Evolutionary conservation across 2,329 filamentous ascomycete species (phyloP).

Genomic region (Aspergillus carbonarius): DNA sequence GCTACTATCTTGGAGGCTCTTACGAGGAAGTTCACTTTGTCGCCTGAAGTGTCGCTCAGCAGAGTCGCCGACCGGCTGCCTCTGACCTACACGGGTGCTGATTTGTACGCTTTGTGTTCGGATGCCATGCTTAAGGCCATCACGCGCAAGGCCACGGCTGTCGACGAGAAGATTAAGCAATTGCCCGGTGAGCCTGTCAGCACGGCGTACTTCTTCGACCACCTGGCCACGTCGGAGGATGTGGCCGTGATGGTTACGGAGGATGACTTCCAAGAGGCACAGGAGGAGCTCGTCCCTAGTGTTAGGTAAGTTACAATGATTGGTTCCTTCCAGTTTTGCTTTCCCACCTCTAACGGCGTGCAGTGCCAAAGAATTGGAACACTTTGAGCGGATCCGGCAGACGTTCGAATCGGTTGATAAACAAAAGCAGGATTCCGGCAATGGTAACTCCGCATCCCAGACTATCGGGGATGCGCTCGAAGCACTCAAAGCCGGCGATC

Average conservation of each 20-base stretch:
- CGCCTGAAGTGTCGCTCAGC: conserved; percentile 73
- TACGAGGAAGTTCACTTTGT: conserved; percentile 88
- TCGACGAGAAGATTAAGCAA: conserved; percentile 77
- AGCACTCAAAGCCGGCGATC: conserved; percentile 30
- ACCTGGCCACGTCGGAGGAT: conserved; percentile 78
- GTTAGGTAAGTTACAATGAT: conserved; percentile 54
- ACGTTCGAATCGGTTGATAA: conserved; percentile 69
- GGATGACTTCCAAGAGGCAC: conserved; percentile 79
- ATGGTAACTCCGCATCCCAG: conserved; percentile 22
- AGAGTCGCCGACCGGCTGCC: conserved; percentile 75
- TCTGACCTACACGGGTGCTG: conserved; percentile 95
- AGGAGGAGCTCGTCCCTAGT: conserved; percentile 83
- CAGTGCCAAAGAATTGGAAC: conserved; percentile 83
- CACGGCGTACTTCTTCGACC: conserved; percentile 95
- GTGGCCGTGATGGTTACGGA: conserved; percentile 85
- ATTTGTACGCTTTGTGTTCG: conserved; percentile 94
- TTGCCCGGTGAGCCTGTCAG: conserved; percentile 63
- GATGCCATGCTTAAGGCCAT: conserved; percentile 99
- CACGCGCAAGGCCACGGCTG: conserved; percentile 78
- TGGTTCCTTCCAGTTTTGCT: neutral
- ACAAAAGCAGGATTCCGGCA: conserved; percentile 39
- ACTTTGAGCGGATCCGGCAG: conserved; percentile 81
- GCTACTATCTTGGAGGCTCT: conserved; percentile 89
- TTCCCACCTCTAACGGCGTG: conserved; percentile 22
- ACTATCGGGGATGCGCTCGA: conserved; percentile 41